Conservation (phyloP, 352 stramenopile species). For the Globisporangium recalcitrans region DNA sequence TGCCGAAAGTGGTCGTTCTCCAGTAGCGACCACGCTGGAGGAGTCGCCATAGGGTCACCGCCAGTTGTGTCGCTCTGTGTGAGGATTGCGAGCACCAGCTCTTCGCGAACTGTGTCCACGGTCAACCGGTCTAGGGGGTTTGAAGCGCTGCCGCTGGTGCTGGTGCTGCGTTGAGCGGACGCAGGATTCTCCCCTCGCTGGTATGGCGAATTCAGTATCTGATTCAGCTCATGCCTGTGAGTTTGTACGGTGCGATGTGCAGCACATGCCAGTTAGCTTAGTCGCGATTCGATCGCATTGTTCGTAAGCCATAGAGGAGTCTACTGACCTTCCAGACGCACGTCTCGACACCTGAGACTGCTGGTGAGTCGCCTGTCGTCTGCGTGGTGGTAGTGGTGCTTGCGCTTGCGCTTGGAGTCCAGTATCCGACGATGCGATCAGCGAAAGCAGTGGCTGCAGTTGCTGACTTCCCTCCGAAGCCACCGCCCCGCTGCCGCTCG, state of each 20-base stretch:
- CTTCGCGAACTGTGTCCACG: slow-evolving; percentile 17
- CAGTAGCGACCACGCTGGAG: slow-evolving; percentile 15
- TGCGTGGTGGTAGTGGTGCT: background rate
- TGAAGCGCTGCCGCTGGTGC: background rate
- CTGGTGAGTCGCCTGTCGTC: background rate
- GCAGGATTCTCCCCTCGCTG: background rate
- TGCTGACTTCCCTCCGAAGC: background rate
- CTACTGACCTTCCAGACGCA: background rate
- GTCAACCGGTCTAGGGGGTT: background rate
- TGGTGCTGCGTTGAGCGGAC: background rate
- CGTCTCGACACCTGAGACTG: background rate
- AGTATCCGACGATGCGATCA: background rate
- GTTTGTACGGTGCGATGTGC: background rate
- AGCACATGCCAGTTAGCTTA: background rate
- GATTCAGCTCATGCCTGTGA: background rate
- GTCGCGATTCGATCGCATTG: background rate
- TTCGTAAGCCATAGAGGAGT: too few relatives aligned
- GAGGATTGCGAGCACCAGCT: slow-evolving; percentile 27
- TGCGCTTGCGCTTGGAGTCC: background rate
- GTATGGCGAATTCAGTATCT: background rate
- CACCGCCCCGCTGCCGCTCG: background rate
- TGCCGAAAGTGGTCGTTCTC: slow-evolving; percentile 24
- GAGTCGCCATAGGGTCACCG: background rate
- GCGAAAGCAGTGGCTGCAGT: background rate
- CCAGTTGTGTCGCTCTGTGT: background rate